A percentile compares a stretch with the other conserved stretches of the same genome.
These are phyloP conservation scores for Aspergillus sp. DNA, from an alignment of 2,329 filamentous ascomycete genomes.

Conservation along the genomic window DNA sequence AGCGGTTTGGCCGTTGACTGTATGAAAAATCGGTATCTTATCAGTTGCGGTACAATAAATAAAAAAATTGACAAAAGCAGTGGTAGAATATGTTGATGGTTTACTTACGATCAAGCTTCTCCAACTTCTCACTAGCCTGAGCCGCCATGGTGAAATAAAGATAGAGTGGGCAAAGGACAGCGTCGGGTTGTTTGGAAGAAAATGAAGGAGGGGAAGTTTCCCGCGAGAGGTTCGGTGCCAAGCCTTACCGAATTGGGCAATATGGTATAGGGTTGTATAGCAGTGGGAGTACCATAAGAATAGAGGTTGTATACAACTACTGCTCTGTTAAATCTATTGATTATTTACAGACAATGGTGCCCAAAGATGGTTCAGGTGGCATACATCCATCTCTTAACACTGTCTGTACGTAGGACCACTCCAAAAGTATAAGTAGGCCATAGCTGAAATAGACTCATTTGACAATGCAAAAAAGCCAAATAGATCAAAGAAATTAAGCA, in stretches of 20 bases:
- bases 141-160: conserved; percentile 33
- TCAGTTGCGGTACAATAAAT: conserved; percentile 11
- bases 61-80: neutral
- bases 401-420: no score
- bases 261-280: neutral
- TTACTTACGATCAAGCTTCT: conserved; percentile 35
- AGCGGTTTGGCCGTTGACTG: conserved; percentile 35
- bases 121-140: conserved; percentile 34
- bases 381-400: no score
- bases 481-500: neutral
- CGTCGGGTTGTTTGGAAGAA: conserved; percentile 15
- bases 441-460: no score
- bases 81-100: neutral
- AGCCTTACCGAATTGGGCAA: conserved; percentile 2
- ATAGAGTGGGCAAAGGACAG: conserved; percentile 12
- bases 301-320: no score
- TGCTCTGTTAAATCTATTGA: no score
- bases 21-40: conserved; percentile 7
- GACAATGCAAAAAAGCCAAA: neutral
- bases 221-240: conserved; percentile 4
- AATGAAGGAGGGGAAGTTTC: conserved; percentile 10
- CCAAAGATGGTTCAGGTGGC: no score
- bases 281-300: neutral
- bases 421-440: no score
- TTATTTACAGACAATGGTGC: no score